These are phyloP conservation scores for Vitis rotundifolia DNA, from an alignment of 164 flowering plant genomes.

Conservation along the genomic window DNA sequence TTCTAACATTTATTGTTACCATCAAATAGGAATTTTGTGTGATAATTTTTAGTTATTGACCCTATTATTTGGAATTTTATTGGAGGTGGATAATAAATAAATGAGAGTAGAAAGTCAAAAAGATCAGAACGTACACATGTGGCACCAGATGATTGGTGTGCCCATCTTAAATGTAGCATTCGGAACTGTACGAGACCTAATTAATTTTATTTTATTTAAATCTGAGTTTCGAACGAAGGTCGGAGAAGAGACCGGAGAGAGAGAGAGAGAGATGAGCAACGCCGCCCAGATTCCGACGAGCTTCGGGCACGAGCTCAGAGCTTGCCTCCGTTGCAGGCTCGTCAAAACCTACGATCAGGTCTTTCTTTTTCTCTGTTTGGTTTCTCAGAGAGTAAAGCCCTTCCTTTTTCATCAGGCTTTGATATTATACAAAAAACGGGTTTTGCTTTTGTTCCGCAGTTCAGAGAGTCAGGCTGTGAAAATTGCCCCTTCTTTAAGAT, in stretches of 20 bases:
- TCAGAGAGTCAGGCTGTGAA: slow-evolving; percentile 93
- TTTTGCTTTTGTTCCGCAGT: slow-evolving; percentile 39
- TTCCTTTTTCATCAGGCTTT: slow-evolving; percentile 6
- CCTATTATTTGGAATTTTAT: too few species aligned
- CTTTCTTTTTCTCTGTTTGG: background rate
- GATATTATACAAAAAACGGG: background rate
- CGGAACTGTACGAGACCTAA: too few species aligned
- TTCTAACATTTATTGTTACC: too few species aligned
- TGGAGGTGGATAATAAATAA: too few species aligned
- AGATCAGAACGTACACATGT: too few species aligned
- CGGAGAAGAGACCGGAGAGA: background rate
- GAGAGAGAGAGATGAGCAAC: slow-evolving; percentile 25
- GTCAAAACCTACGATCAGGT: slow-evolving; percentile 98
- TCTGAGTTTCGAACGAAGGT: background rate
- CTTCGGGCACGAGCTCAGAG: slow-evolving; percentile 94
- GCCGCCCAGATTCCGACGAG: slow-evolving; percentile 95
- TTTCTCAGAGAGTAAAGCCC: background rate
- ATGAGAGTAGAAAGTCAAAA: too few species aligned
- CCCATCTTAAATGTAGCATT: too few species aligned
- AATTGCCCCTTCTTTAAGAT: slow-evolving; percentile 89
- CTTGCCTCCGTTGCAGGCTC: slow-evolving; percentile 96
- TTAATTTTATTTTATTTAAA: too few species aligned
- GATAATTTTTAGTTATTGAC: too few species aligned
- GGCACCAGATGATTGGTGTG: too few species aligned
- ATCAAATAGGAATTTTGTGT: too few species aligned